phyloP scores from a whole-genome alignment of 2,329 filamentous ascomycete species.

The Ophiosphaerella herpotricha region DNA sequence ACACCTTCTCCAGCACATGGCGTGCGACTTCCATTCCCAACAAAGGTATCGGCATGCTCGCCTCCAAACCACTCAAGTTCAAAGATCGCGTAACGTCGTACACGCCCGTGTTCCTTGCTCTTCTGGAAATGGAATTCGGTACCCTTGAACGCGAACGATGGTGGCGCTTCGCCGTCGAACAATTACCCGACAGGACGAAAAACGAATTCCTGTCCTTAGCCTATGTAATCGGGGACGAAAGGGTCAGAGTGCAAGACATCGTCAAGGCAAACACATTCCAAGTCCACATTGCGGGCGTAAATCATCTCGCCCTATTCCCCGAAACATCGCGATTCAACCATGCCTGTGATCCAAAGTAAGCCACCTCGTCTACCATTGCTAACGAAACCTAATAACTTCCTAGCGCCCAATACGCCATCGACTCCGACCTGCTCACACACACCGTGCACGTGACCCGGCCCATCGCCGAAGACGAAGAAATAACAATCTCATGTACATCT shows the following conservation, averaged over 20 bases:
- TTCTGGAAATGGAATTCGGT: slow-evolving; percentile 31
- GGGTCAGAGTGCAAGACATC: slow-evolving; percentile 38
- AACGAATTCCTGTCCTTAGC: slow-evolving; percentile 26
- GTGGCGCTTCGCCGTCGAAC: slow-evolving; percentile 29
- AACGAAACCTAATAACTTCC: slow-evolving; percentile 32
- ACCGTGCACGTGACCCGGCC: slow-evolving; percentile 45
- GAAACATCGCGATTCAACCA: slow-evolving; percentile 50
- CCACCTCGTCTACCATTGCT: neutral
- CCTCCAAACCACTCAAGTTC: slow-evolving; percentile 21
- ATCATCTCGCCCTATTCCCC: slow-evolving; percentile 45
- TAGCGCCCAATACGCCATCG: slow-evolving; percentile 49
- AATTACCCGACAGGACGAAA: slow-evolving; percentile 24
- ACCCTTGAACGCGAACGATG: slow-evolving; percentile 37
- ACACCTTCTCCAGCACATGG: slow-evolving; percentile 24
- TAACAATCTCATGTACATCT: slow-evolving; percentile 47
- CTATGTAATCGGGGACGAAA: slow-evolving; percentile 31
- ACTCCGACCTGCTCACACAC: slow-evolving; percentile 44
- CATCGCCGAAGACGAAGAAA: slow-evolving; percentile 45
- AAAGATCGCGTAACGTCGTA: slow-evolving; percentile 34
- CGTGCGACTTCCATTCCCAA: slow-evolving; percentile 25
- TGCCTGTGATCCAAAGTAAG: slow-evolving; percentile 45
- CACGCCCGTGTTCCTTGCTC: slow-evolving; percentile 39
- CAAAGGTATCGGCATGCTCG: slow-evolving; percentile 41
- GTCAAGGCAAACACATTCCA: slow-evolving; percentile 45
- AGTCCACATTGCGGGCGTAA: slow-evolving; percentile 27